Base-by-base conservation (phyloP, 305 asterid species). In the Fraxinus paxiana region DNA sequence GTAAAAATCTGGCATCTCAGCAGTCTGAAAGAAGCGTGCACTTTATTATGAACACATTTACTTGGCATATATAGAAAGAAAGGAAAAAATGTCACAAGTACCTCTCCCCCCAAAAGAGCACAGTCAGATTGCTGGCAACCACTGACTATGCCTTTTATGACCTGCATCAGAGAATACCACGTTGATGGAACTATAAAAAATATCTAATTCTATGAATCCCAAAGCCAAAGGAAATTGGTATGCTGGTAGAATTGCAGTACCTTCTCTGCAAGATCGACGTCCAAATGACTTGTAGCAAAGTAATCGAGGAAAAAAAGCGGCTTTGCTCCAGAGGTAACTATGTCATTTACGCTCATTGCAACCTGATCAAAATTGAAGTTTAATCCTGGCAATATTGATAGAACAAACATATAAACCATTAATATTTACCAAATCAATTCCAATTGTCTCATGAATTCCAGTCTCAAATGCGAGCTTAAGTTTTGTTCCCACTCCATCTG, bases 301-400 rank as follows among this genome's bases (percentile, higher is more conserved):
- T 93, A 95, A 89, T 95, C 99, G 69, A 95, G 99, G 88, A 95
- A 93, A 87, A 93, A 95, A 84, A 92, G 88, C 77, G 99, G 99
- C 88, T 92, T 95, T 22, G 97, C 99, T 75, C 99, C 99, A 7
- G 99, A 95, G 5, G 99, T 95, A 91, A 95, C 87, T 35, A 93
- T 93, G 86, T 95, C 99, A 85, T 95, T 95, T 26, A 95, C 99
- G 79, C 99, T 93, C 99, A 95, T 95, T 1, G 99, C 99, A 90
- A 95, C 99, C 98, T 93, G 88, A 80, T 31, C 0, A 43, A 74
- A 82, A 18, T 7, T 13, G 37, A 34, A 30, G 84, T 83, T 67
- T 77, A 87, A 67, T 41, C 80, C 65, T 80, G 22, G 24, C 31
- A 6, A 28, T 5, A 61, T 24, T 28, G 61, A 61, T 78, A 71